Evolutionary conservation across 257 asterid genomes (phyloP), one percentile per base, ranked within the genome.

Genomic region (Paulownia fortunei): DNA sequence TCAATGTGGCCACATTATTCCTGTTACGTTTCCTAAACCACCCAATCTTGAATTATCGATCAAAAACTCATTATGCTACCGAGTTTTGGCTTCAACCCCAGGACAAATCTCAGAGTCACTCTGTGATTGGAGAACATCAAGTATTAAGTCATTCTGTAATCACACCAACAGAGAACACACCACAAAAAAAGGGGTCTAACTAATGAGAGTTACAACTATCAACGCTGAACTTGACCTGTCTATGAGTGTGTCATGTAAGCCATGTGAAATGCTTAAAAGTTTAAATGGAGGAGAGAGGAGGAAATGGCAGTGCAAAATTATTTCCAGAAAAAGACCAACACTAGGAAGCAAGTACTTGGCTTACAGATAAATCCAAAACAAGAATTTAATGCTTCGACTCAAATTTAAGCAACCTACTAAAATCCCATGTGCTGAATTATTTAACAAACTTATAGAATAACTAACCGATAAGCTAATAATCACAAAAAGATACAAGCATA

Each of bases 401-500:
- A 47, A 51, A 30, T 9, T 68, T 54, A 76, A 78, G 74, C 81
- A 44, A 72, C 37, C 80, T 21, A 64, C 42, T 30, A 11, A 66
- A 73, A 18, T 16, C 71, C 79, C 87, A 84, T 83, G 85, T 84
- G 86, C 78, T 23, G 47, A 80, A 69, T 49, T 69, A 26, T 71
- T 52, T 55, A 24, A 46, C 81, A 76, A 70, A 72, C 74, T 36
- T 18, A 30, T 5, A 49, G 32, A 66, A 76, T 32, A 9, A 69
- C 55, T 39, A 72, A 54, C n/a, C 32, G 16, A 16, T 39, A 15
- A 70, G 13, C 74, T 61, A 63, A 42, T 16, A 26, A 19, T 30
- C 24, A 21, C 15, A 69, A 34, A 71, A 75, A 64, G 23, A 76
- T 74, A 65, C 71, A 71, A 69, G 64, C 32, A 21, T 47, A 2